Evolutionary conservation across 1,284 basidiomycete species (phyloP).

Genomic region (Lignosus rhinocerotis): DNA sequence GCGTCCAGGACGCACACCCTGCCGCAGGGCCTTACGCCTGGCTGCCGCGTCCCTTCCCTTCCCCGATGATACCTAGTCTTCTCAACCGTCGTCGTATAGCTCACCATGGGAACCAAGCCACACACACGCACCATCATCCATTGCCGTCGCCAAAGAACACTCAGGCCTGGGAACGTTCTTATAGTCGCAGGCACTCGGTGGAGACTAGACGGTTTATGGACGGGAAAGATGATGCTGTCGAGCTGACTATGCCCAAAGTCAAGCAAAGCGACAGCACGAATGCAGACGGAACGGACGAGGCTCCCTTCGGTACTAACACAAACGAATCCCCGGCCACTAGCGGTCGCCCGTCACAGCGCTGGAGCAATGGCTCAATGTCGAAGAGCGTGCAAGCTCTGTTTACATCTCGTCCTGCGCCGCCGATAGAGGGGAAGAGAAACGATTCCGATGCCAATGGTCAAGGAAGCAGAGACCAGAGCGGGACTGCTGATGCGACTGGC

Average conservation of each 20-base stretch:
- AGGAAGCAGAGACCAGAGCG: background rate
- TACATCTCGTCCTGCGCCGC: conserved; percentile 1
- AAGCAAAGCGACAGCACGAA: too few relatives aligned
- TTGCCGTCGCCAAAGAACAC: background rate
- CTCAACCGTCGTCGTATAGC: conserved; percentile 14
- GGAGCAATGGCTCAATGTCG: background rate
- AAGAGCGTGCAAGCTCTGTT: conserved; percentile 18
- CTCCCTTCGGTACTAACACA: background rate
- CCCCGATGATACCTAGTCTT: conserved; percentile 13
- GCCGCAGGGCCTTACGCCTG: conserved; percentile 10
- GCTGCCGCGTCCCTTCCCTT: conserved; percentile 14
- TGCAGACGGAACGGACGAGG: too few relatives aligned
- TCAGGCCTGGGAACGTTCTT: conserved; percentile 1
- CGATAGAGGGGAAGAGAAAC: background rate
- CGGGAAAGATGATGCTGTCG: too few relatives aligned
- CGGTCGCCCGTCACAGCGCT: conserved; percentile 5
- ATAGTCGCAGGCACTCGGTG: too few relatives aligned
- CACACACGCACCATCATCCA: background rate
- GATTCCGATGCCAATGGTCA: conserved; percentile 1
- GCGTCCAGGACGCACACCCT: conserved; percentile 21
- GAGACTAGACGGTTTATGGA: too few relatives aligned
- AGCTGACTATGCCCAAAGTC: too few relatives aligned
- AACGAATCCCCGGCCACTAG: background rate
- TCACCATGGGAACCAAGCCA: background rate
- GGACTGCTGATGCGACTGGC: background rate